A percentile compares a stretch with the other conserved stretches of the same genome.
phyloP scores from a whole-genome alignment of 2,329 filamentous ascomycete species.

The Cryphonectria carpinicola region DNA sequence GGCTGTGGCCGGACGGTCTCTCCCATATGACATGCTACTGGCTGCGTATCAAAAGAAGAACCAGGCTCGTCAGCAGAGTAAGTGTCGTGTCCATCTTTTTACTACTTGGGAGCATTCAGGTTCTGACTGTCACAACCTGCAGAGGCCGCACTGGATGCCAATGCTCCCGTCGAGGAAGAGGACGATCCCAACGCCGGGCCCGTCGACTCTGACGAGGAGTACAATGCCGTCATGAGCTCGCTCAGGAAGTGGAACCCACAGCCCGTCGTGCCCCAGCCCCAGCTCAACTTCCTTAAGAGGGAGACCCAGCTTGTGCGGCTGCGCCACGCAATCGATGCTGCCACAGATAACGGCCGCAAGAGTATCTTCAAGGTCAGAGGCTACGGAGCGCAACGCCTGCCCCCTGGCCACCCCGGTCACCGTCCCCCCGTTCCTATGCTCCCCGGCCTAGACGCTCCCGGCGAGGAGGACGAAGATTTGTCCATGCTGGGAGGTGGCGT shows the following conservation, averaged over 20 bases:
- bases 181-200: slow-evolving; percentile 78
- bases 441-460: slow-evolving; percentile 53
- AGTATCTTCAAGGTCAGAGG: slow-evolving; percentile 68
- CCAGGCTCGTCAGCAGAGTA: slow-evolving; percentile 95
- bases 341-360: slow-evolving; percentile 66
- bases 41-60: slow-evolving; percentile 96
- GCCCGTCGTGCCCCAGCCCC: slow-evolving; percentile 71
- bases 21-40: slow-evolving; percentile 91
- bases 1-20: slow-evolving; percentile 80
- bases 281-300: slow-evolving; percentile 64
- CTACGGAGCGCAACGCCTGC: slow-evolving; percentile 58
- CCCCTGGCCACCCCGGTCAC: slow-evolving; percentile 51
- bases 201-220: slow-evolving; percentile 94
- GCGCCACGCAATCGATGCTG: slow-evolving; percentile 67
- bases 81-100: slow-evolving; percentile 48
- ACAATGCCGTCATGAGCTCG: slow-evolving; percentile 83
- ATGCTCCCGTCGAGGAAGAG: slow-evolving; percentile 86
- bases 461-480: slow-evolving; percentile 60
- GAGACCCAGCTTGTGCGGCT: slow-evolving; percentile 67
- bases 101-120: neutral
- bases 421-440: slow-evolving; percentile 27
- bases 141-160: slow-evolving; percentile 95
- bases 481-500: slow-evolving; percentile 18
- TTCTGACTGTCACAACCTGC: slow-evolving; percentile 31
- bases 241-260: slow-evolving; percentile 76